These are phyloP conservation scores for Blastobotrys niveus DNA, from an alignment of 1,139 yeast genomes.

Conservation along the genomic window DNA sequence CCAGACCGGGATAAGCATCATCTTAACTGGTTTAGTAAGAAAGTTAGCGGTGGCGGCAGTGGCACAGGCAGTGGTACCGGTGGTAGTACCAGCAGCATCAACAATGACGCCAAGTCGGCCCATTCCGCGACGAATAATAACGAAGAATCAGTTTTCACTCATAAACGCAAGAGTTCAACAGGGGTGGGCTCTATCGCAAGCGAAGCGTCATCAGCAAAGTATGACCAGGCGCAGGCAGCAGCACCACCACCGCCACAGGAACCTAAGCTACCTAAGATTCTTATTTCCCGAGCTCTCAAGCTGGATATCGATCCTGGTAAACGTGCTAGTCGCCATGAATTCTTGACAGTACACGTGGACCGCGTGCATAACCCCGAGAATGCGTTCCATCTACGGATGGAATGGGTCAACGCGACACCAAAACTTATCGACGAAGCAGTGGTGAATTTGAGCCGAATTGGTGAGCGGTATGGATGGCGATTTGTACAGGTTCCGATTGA, in stretches of 20 bases:
- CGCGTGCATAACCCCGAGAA: slow-evolving; percentile 91
- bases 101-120: background rate
- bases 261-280: slow-evolving; percentile 33
- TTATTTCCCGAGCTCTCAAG: slow-evolving; percentile 55
- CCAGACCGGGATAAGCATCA: slow-evolving; percentile 10
- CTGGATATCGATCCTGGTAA: slow-evolving; percentile 71
- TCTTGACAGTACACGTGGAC: slow-evolving; percentile 81
- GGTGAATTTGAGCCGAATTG: slow-evolving; percentile 70
- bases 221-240: slow-evolving; percentile 1
- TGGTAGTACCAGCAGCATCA: background rate
- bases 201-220: slow-evolving; percentile 12
- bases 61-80: background rate
- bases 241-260: slow-evolving; percentile 10
- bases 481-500: slow-evolving; percentile 92
- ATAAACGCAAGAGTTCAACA: slow-evolving; percentile 16
- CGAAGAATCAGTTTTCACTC: slow-evolving; percentile 7
- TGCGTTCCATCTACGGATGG: slow-evolving; percentile 84
- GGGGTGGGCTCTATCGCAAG: slow-evolving; percentile 8
- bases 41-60: background rate
- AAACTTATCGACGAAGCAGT: slow-evolving; percentile 86
- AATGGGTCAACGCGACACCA: slow-evolving; percentile 90
- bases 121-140: background rate
- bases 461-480: slow-evolving; percentile 79
- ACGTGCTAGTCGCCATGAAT: slow-evolving; percentile 71
- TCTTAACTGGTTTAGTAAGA: slow-evolving; percentile 18